Base-by-base conservation (phyloP, 768 basidiomycete genomes). In the Hygrophorus russula region DNA sequence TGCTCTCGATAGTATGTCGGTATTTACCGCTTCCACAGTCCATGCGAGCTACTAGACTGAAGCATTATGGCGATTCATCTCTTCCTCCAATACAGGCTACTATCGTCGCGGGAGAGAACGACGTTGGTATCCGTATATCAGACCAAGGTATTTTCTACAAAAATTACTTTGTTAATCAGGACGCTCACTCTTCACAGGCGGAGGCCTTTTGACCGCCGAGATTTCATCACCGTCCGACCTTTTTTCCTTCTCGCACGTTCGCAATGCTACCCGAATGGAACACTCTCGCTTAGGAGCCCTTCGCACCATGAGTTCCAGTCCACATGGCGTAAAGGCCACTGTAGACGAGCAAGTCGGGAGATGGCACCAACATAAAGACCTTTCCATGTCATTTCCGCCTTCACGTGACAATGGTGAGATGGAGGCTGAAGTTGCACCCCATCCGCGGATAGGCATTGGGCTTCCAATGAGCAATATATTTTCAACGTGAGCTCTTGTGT, bases 381-480 rank as follows among this genome's bases (percentile, higher is more conserved):
- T 30, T 5, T 31, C 24, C 15, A 10, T 5, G 18, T 12, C 41
- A 17, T 24, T 24, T 24, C 24, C 31, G 12, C 15, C 12, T 2
- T 19, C 18, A 7, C 4, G 4, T 17, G 24, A 20, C 3, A 3
- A 60, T 24, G 7, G 24, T 24, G 62, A 73, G 44, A 60, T 61
- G 18, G 63, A 65, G 31, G 67, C 64, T 8, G 68, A 68, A 3
- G 66, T 71, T 30, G 70, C 68, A 24, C 64, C 65, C 5, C 82
- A 81, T 57, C 72, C 73, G 36, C 68, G 73, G 34, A 82, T 90
- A 44, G 88, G 88, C 2, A 80, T 91, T 36, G 88, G 88, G 4
- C 61, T 91, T 14, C 86, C 88, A 0, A 87, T 91, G 86, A 86
- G 88, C 57, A 82, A 87, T 53, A 89, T 91, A 29, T 90, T 78